Evolutionary conservation across 352 stramenopile species (phyloP), one percentile per base, ranked within the genome.

Genomic region (Halophytophthora batemanensis): DNA sequence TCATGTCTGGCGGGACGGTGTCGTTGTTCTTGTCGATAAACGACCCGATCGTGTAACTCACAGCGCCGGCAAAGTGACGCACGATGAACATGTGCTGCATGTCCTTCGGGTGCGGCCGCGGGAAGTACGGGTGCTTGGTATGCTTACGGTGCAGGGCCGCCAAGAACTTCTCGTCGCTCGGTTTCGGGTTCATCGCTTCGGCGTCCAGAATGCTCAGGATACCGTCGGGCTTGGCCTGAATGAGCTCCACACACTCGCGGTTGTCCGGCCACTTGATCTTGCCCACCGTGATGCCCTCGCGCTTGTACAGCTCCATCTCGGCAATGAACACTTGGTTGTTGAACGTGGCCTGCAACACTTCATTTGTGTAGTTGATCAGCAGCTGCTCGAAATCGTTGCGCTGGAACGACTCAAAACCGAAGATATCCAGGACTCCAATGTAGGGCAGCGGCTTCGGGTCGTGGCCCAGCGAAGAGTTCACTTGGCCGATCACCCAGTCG

Each of bases 21-120:
- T 96, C 87, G 59, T 93, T 93, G 80, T 95, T 96, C 65, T 96
- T 96, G 74, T 96, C 82, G 29, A 96, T 93, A 55, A 96, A 96
- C 18, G 74, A 71, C 38, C 87, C 87, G 45, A 95, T 80, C 49
- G 86, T 91, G 73, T 97, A 97, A 60, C 77, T 82, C 38, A 97
- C 89, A 29, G 64, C 80, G n/a, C 82, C 82, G 28, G 86, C 88
- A 59, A 96, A 97, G 66, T 97, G 89, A 43, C 74, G 69, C 56
- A 97, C 82, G 29, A 93, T 95, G 48, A 97, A 97, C 68, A 80
- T 86, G 42, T 90, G 71, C 45, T 94, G 68, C 80, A 90, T 95
- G 54, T 96, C 83, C 60, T 96, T 96, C 35, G 78, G 77, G 56
- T 96, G 88, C 18, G 86, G 83, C 1, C 74, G 78, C 8, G 70